A percentile compares a stretch with the other conserved stretches of the same genome.
Evolutionary conservation across 352 stramenopile species (phyloP).

Genomic region (Phytophthora boehmeriae): DNA sequence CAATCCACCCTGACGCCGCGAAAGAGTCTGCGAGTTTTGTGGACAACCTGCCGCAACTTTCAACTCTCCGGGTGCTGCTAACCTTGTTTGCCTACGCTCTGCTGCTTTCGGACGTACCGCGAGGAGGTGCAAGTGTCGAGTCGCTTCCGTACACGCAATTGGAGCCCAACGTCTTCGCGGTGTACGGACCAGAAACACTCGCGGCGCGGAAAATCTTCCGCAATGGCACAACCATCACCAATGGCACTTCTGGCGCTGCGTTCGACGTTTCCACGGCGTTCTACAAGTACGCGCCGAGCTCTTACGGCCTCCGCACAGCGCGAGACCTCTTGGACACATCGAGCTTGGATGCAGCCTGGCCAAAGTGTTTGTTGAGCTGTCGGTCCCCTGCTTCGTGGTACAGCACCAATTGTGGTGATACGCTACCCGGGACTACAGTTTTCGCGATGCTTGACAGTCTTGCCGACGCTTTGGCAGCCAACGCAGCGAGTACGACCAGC

Average conservation of each 20-base stretch:
- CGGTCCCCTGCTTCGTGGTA: constrained; percentile 28
- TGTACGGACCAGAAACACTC: constrained; percentile 43
- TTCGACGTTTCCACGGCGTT: constrained; percentile 25
- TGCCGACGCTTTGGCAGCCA: constrained; percentile 37
- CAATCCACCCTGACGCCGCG: constrained; percentile 25
- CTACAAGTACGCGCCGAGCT: constrained; percentile 56
- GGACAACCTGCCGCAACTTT: constrained; percentile 17
- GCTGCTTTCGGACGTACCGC: constrained; percentile 48
- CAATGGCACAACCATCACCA: constrained; percentile 29
- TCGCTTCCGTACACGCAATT: constrained; percentile 48
- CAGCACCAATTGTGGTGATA: constrained; percentile 32
- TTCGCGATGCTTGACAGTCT: constrained; percentile 57
- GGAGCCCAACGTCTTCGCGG: constrained; percentile 59
- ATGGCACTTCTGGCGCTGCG: constrained; percentile 14
- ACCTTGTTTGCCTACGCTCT: constrained; percentile 52
- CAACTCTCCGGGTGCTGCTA: constrained; percentile 37
- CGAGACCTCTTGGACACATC: constrained; percentile 30
- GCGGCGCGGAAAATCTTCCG: constrained; percentile 31
- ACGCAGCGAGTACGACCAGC: constrained; percentile 52
- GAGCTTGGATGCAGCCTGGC: constrained; percentile 18
- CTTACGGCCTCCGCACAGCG: constrained; percentile 51
- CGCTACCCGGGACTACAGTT: constrained; percentile 24
- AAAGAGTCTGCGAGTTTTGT: constrained; percentile 21
- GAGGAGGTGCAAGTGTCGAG: constrained; percentile 41
- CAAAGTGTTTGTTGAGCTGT: constrained; percentile 30